These are phyloP conservation scores for Pyrenophora seminiperda DNA, from an alignment of 2,329 filamentous ascomycete genomes.

Conservation along the genomic window DNA sequence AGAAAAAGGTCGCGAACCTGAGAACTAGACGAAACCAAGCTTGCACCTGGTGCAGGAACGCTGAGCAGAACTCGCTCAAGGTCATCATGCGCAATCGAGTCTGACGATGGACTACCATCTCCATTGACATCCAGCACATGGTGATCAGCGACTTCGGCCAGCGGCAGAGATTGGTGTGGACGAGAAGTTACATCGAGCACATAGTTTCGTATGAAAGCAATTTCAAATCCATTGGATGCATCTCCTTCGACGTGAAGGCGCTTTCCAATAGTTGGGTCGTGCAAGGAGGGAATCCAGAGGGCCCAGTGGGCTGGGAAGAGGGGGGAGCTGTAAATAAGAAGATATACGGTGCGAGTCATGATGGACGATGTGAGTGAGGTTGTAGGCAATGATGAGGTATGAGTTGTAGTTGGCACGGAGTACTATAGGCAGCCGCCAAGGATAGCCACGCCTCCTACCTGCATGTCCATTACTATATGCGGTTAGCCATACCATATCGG, in stretches of 20 bases:
- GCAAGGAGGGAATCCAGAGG: constrained; percentile 25
- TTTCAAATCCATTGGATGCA: constrained; percentile 22
- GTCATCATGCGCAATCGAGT: constrained; percentile 13
- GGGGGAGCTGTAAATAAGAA: constrained; percentile 26
- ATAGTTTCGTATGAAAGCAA: constrained; percentile 28
- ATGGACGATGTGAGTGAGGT: too few species aligned
- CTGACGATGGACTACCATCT: constrained; percentile 4
- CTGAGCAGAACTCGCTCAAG: constrained; percentile 27
- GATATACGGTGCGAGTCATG: constrained; percentile 25
- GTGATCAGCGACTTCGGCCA: constrained; percentile 17
- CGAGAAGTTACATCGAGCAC: constrained; percentile 10
- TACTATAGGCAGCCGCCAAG: too few species aligned
- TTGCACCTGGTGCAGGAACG: constrained; percentile 25
- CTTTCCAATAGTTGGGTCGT: constrained; percentile 22
- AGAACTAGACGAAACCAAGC: constrained; percentile 16
- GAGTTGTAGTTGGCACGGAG: too few species aligned
- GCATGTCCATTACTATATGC: too few species aligned
- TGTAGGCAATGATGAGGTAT: too few species aligned
- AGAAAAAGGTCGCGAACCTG: neutral
- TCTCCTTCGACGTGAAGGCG: constrained; percentile 28
- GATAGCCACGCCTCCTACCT: too few species aligned
- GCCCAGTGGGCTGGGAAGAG: constrained; percentile 36
- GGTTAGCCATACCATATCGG: too few species aligned
- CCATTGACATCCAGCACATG: constrained; percentile 15
- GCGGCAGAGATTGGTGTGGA: constrained; percentile 11